Evolutionary conservation across 306 rosid genomes (phyloP).

Genomic region (Carpinus viminea): DNA sequence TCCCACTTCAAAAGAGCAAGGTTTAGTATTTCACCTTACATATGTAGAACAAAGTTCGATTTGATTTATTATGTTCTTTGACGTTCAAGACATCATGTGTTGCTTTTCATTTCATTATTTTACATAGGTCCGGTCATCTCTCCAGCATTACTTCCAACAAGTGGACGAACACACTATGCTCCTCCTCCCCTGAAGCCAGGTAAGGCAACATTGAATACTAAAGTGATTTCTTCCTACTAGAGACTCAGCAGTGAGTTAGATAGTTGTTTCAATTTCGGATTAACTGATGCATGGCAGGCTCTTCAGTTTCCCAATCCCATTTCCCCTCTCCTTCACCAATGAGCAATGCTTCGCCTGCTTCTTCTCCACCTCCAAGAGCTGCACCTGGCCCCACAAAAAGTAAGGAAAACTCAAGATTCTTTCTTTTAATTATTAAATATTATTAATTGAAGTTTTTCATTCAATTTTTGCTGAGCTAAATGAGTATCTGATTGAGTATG

Average conservation of each 20-base stretch:
- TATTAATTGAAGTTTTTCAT: constrained; percentile 6
- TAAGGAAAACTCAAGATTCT: constrained; percentile 41
- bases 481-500: constrained; percentile 30
- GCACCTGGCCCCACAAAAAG: constrained; percentile 51
- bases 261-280: constrained; percentile 1
- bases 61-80: not conserved
- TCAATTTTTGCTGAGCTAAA: constrained; percentile 17
- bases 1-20: constrained; percentile 47
- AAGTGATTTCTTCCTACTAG: constrained; percentile 12
- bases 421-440: constrained; percentile 2
- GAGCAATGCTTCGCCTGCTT: constrained; percentile 58
- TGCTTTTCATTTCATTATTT: not conserved
- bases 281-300: constrained; percentile 36
- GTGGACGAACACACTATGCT: constrained; percentile 41
- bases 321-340: constrained; percentile 43
- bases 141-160: constrained; percentile 44
- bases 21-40: constrained; percentile 37
- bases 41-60: not conserved
- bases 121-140: constrained; percentile 53
- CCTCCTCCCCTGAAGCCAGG: constrained; percentile 66
- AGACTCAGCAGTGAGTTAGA: constrained; percentile 22
- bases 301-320: constrained; percentile 49
- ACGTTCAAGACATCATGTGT: not conserved
- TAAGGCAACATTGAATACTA: constrained; percentile 26
- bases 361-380: constrained; percentile 52